Base-by-base conservation (phyloP, 2,329 filamentous ascomycete genomes). In the Xylariaceae sp. region DNA sequence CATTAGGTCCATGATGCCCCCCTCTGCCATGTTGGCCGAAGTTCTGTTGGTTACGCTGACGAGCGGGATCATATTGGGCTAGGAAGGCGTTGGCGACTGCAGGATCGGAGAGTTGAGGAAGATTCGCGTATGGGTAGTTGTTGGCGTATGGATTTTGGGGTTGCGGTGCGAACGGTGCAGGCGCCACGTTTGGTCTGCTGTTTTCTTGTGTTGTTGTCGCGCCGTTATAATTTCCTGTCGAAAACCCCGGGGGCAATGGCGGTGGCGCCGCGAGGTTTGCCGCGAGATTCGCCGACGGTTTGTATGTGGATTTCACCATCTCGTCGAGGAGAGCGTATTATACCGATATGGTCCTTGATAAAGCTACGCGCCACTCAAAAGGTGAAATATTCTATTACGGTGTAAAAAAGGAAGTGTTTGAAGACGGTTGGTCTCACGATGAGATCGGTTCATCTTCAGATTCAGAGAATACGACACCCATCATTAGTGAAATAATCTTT, bases 141-240 rank as follows among this genome's bases (percentile, higher is more conserved):
- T 74, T 78, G 53, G 73, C 60, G 61, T 73, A 66, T 57, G 74
- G 65, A 63, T 71, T 63, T 57, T 64, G 64, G 1, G 62, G 59
- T 13, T 60, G 62, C 13, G 62, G 55, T 34, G 58, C 58, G 4
- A 57, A 56, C 13, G 59, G 53, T 10, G 62, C 54, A 18, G 64
- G 58, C 34, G 55, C 56, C 35, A 62, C 64, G 49, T 55, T 59
- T 9, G 59, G 71, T 60, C 76, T 76, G n/a, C 92, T 92, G 39
- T 90, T 85, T 45, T 82, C 88, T 73, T 96, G 97, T 49, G 92
- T 96, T 0, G 92, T 91, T 1, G 90, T 93, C 57, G 82, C 79
- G 51, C 86, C 79, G 76, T 96, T 88, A 77, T 95, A 94, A 75
- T 92, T 8, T 23, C 49, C 49, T 13, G 49, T 51, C n/a, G 49